phyloP scores from a whole-genome alignment of 2,329 filamentous ascomycete species.

The Waltergamsia citrina region DNA sequence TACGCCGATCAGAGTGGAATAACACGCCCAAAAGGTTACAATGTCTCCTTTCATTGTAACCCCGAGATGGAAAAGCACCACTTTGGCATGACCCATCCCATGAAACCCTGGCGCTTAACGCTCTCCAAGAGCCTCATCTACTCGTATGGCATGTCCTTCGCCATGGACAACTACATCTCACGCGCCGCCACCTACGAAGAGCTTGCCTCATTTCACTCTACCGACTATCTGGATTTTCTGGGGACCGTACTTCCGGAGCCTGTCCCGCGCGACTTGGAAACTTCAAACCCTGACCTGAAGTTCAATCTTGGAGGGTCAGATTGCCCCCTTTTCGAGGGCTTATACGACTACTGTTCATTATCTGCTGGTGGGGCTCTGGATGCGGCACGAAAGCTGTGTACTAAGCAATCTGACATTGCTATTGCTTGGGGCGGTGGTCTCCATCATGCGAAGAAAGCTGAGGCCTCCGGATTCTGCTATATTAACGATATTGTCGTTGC shows the following conservation, averaged over 20 bases:
- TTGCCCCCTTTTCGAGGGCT: slow-evolving; percentile 91
- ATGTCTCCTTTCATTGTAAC: slow-evolving; percentile 92
- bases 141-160: slow-evolving; percentile 89
- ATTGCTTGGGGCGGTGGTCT: slow-evolving; percentile 96
- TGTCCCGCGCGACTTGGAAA: slow-evolving; percentile 55
- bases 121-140: slow-evolving; percentile 92
- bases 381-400: slow-evolving; percentile 80
- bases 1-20: slow-evolving; percentile 57
- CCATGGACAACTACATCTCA: slow-evolving; percentile 89
- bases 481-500: slow-evolving; percentile 97
- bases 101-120: slow-evolving; percentile 97
- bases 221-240: slow-evolving; percentile 87
- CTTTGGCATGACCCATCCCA: slow-evolving; percentile 93
- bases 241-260: slow-evolving; percentile 59
- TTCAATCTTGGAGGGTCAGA: slow-evolving; percentile 89
- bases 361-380: slow-evolving; percentile 88
- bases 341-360: slow-evolving; percentile 91
- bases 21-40: slow-evolving; percentile 73
- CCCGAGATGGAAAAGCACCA: slow-evolving; percentile 93
- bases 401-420: slow-evolving; percentile 84
- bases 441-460: slow-evolving; percentile 90
- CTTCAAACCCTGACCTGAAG: slow-evolving; percentile 51
- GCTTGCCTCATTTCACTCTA: slow-evolving; percentile 75
- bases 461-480: slow-evolving; percentile 95
- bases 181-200: slow-evolving; percentile 81